Evolutionary conservation across 805 yeast species (phyloP).

Genomic region (Blastobotrys chiropterorum): DNA sequence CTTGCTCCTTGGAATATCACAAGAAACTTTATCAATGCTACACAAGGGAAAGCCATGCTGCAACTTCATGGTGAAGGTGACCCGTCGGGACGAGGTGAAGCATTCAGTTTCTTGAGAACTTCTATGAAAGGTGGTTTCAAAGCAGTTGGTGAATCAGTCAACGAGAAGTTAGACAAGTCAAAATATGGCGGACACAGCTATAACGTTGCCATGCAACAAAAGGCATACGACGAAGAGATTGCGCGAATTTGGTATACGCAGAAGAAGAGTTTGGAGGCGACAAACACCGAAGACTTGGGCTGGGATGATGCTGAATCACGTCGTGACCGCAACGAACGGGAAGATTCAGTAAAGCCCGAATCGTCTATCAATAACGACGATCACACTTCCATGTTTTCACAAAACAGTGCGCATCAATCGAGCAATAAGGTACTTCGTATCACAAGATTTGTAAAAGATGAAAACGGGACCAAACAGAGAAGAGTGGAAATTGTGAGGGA

Average conservation of each 20-base stretch:
- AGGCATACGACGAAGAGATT: constrained; percentile 86
- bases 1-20: constrained; percentile 93
- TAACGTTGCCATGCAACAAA: constrained; percentile 80
- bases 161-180: constrained; percentile 36
- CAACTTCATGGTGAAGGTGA: constrained; percentile 94
- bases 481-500: constrained; percentile 72
- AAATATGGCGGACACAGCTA: constrained; percentile 61
- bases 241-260: constrained; percentile 86
- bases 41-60: constrained; percentile 95
- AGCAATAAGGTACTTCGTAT: constrained; percentile 48
- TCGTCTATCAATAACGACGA: constrained; percentile 33
- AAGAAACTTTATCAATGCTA: constrained; percentile 83
- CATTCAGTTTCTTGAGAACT: constrained; percentile 79
- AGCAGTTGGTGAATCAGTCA: constrained; percentile 35
- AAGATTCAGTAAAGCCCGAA: constrained; percentile 3
- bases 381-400: constrained; percentile 28
- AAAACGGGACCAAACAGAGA: constrained; percentile 80
- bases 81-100: constrained; percentile 86
- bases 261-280: constrained; percentile 48
- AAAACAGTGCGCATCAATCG: constrained; percentile 24
- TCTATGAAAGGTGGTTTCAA: constrained; percentile 93
- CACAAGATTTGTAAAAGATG: constrained; percentile 73
- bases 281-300: constrained; percentile 33
- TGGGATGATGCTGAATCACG: constrained; percentile 30
- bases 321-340: constrained; percentile 14